Conservation (phyloP, 129 eudicot genomes). For the Escallonia herrerae region DNA sequence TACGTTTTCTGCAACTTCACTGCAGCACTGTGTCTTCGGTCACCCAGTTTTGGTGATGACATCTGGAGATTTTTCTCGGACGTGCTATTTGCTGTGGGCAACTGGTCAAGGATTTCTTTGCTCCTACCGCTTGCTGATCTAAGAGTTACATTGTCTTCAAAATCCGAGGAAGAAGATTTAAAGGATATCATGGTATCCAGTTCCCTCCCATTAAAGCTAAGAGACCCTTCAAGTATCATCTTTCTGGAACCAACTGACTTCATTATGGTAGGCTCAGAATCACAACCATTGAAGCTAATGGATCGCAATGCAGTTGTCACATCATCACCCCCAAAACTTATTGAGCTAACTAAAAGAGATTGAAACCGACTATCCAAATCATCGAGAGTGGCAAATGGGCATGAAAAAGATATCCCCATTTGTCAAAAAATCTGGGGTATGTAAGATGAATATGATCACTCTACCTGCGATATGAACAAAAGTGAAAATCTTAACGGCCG, state of each 20-base stretch:
- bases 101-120: not conserved
- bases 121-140: slow-evolving; percentile 3
- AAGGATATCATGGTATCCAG: slow-evolving; percentile 23
- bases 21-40: slow-evolving; percentile 55
- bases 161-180: slow-evolving; percentile 13
- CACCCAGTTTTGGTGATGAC: slow-evolving; percentile 17
- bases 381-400: not conserved
- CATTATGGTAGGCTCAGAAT: slow-evolving; percentile 29
- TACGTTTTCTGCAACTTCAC: slow-evolving; percentile 75
- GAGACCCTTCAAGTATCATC: slow-evolving; percentile 54
- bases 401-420: slow-evolving; percentile 48
- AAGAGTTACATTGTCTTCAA: slow-evolving; percentile 12
- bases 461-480: slow-evolving; percentile 12
- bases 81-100: not conserved
- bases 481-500: not conserved
- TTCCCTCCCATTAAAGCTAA: slow-evolving; percentile 50
- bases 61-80: not conserved
- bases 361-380: slow-evolving; percentile 1
- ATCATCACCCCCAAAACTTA: slow-evolving; percentile 34
- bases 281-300: slow-evolving; percentile 41
- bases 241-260: slow-evolving; percentile 39
- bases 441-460: slow-evolving; percentile 13
- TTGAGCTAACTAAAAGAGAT: slow-evolving; percentile 34
- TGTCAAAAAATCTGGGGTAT: not conserved
- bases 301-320: slow-evolving; percentile 33